A percentile compares a stretch with the other conserved stretches of the same genome.
phyloP scores from a whole-genome alignment of 2,329 filamentous ascomycete genomes.

The Colletotrichum orchidophilum region DNA sequence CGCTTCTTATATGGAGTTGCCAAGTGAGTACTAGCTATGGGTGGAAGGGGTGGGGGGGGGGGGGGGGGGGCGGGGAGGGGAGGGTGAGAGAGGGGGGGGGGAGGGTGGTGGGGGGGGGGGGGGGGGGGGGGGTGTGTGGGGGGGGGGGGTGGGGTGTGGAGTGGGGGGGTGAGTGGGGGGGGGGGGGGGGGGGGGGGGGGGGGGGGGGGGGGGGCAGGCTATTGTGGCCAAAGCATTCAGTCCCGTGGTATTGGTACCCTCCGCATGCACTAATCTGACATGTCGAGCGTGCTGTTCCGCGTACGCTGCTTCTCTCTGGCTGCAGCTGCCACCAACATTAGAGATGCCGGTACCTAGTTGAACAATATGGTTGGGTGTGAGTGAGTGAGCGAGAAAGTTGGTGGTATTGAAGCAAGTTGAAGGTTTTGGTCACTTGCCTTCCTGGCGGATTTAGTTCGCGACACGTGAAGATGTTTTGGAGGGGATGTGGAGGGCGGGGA shows the following conservation, averaged over 20 bases:
- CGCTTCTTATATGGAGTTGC: not conserved
- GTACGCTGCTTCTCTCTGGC: not conserved
- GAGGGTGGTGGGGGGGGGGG: too few species aligned
- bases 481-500: not conserved
- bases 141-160: too few species aligned
- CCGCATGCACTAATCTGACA: not conserved
- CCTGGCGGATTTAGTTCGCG: not conserved
- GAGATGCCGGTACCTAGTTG: not conserved
- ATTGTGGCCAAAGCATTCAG: not conserved
- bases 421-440: constrained; percentile 15
- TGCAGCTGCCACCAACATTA: not conserved
- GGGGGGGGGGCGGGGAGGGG: too few species aligned
- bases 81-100: too few species aligned
- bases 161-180: too few species aligned
- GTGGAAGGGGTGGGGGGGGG: too few species aligned
- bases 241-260: not conserved
- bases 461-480: constrained; percentile 20
- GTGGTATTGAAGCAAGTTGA: not conserved
- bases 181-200: too few species aligned
- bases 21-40: not conserved
- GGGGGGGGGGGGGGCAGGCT: not conserved
- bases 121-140: too few species aligned
- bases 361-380: not conserved
- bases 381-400: not conserved
- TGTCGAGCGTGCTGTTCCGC: not conserved